These are phyloP conservation scores for Yamadazyma philogaea DNA, from an alignment of 805 yeast species.

Conservation along the genomic window DNA sequence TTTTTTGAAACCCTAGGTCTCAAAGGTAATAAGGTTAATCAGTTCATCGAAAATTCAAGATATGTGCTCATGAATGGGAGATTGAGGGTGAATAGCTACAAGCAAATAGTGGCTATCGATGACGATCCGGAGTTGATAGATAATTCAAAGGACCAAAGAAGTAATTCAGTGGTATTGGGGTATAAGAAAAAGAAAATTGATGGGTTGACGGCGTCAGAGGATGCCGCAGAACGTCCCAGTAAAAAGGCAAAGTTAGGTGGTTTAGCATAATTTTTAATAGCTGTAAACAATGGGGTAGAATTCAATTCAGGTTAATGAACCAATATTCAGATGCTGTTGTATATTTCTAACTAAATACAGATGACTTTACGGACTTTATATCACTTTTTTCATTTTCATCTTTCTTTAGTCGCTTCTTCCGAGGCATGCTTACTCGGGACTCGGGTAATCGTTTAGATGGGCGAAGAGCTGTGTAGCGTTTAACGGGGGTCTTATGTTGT, in stretches of 20 bases:
- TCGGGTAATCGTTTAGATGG: slow-evolving; percentile 1
- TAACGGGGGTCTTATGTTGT: neutral
- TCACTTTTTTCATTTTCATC: slow-evolving; percentile 8
- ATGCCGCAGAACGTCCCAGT: neutral
- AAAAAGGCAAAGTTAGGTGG: neutral
- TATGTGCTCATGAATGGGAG: slow-evolving; percentile 70
- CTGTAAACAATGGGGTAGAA: too few relatives aligned
- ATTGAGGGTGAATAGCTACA: slow-evolving; percentile 68
- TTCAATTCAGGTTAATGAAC: too few relatives aligned
- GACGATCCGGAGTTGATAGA: slow-evolving; percentile 13
- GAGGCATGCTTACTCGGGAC: slow-evolving; percentile 8
- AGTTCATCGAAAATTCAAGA: slow-evolving; percentile 58
- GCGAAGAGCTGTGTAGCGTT: slow-evolving; percentile 1
- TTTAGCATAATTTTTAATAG: too few relatives aligned
- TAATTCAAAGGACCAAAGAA: slow-evolving; percentile 19
- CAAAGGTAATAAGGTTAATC: slow-evolving; percentile 56
- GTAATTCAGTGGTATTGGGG: slow-evolving; percentile 18
- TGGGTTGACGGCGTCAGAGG: too few relatives aligned
- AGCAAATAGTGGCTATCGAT: slow-evolving; percentile 67
- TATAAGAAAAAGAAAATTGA: slow-evolving; percentile 8
- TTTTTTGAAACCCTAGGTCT: slow-evolving; percentile 70
- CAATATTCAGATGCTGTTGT: neutral
- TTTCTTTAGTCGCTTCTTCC: slow-evolving; percentile 2
- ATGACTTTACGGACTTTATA: slow-evolving; percentile 23
- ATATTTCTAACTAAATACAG: slow-evolving; percentile 21